Conservation (phyloP, 2,329 filamentous ascomycete species). For the Thielaviopsis musarum region DNA sequence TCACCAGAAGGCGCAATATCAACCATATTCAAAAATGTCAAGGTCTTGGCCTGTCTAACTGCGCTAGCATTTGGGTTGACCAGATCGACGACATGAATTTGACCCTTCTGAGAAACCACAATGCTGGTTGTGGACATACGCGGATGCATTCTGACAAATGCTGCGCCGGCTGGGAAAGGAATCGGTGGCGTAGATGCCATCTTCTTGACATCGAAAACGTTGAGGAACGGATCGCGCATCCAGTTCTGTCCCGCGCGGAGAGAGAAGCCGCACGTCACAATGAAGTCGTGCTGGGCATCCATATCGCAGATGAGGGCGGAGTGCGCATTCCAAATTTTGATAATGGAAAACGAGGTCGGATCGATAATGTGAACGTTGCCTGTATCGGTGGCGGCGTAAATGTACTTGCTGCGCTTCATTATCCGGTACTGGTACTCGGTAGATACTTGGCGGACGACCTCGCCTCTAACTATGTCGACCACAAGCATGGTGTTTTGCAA, state of each 20-base stretch:
- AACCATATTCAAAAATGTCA: conserved; percentile 57
- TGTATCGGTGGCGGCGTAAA: conserved; percentile 74
- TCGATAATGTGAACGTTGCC: conserved; percentile 80
- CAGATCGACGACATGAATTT: conserved; percentile 89
- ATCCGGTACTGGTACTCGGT: conserved; percentile 69
- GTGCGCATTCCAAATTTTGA: conserved; percentile 85
- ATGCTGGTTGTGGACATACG: conserved; percentile 90
- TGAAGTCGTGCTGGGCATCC: conserved; percentile 88
- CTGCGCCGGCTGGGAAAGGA: conserved; percentile 79
- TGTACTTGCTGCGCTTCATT: conserved; percentile 80
- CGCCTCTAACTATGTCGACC: conserved; percentile 52
- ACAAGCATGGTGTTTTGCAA: conserved; percentile 75
- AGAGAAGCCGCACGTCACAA: conserved; percentile 90
- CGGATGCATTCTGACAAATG: conserved; percentile 92
- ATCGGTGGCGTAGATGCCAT: conserved; percentile 78
- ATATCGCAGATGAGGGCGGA: conserved; percentile 84
- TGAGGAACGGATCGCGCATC: conserved; percentile 82
- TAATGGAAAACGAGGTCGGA: conserved; percentile 54
- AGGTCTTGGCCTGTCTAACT: conserved; percentile 65
- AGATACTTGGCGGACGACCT: conserved; percentile 50
- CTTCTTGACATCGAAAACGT: conserved; percentile 90
- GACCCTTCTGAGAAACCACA: conserved; percentile 77
- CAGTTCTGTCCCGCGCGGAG: conserved; percentile 54
- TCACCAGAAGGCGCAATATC: conserved; percentile 82
- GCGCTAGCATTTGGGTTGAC: conserved; percentile 84